phyloP scores from a whole-genome alignment of 495 filamentous ascomycete species.

The Penicillium manginii region DNA sequence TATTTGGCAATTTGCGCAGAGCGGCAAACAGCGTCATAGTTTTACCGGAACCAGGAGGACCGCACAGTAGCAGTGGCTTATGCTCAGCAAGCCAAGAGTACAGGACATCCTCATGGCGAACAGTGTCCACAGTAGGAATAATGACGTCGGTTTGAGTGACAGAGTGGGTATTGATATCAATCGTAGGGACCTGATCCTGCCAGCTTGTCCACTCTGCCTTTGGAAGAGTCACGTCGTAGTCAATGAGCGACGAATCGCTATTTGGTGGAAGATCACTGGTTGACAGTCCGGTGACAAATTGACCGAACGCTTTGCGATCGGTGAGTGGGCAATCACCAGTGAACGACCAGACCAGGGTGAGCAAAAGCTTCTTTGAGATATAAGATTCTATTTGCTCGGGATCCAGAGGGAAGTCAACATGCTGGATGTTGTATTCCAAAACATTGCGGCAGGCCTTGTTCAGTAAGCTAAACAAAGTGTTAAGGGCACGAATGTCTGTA shows the following conservation, averaged over 20 bases:
- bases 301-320: slow-evolving; percentile 88
- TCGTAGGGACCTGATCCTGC: slow-evolving; percentile 90
- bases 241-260: slow-evolving; percentile 82
- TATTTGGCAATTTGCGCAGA: slow-evolving; percentile 91
- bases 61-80: slow-evolving; percentile 93
- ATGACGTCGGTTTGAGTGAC: slow-evolving; percentile 97
- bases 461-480: slow-evolving; percentile 90
- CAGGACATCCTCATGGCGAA: slow-evolving; percentile 95
- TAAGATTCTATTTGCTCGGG: slow-evolving; percentile 86
- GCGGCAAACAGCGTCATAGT: slow-evolving; percentile 99
- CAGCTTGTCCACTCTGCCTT: slow-evolving; percentile 86
- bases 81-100: slow-evolving; percentile 99
- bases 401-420: slow-evolving; percentile 91
- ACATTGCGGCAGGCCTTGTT: slow-evolving; percentile 91
- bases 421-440: slow-evolving; percentile 93
- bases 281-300: slow-evolving; percentile 75
- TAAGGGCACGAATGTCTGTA: slow-evolving; percentile 84
- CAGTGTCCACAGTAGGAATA: slow-evolving; percentile 94
- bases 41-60: slow-evolving; percentile 97
- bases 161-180: slow-evolving; percentile 97
- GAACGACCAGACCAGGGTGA: slow-evolving; percentile 91
- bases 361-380: slow-evolving; percentile 87
- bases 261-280: slow-evolving; percentile 81
- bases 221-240: slow-evolving; percentile 88
- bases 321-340: slow-evolving; percentile 90